Conservation (phyloP, 139 green algal species). For the Coelastrella sp. region DNA sequence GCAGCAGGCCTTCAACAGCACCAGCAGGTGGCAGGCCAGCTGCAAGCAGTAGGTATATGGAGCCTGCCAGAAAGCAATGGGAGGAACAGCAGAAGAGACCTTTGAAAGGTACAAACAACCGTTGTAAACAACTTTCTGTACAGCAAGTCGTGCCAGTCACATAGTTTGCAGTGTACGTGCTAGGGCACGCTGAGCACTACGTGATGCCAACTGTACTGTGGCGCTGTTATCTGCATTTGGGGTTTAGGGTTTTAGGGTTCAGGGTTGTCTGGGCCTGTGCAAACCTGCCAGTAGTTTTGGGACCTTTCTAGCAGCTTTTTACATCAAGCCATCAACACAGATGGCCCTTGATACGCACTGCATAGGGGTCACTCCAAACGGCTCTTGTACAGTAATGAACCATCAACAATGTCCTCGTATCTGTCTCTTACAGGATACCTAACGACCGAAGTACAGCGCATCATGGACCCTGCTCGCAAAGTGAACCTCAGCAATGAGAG, state of each 20-base stretch:
- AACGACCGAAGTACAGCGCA: neutral
- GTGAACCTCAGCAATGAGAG: neutral
- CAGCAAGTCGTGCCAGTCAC: neutral
- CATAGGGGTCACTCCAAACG: no score
- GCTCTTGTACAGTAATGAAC: no score
- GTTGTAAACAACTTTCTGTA: neutral
- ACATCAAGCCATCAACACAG: no score
- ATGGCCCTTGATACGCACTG: no score
- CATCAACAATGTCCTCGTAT: neutral
- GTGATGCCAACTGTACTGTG: no score
- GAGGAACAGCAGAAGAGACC: neutral
- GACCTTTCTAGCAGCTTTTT: no score
- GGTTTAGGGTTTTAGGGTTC: no score
- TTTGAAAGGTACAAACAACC: neutral
- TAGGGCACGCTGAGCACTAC: no score
- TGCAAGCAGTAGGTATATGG: neutral
- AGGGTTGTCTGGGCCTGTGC: no score
- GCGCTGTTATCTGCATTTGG: no score
- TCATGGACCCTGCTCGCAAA: neutral
- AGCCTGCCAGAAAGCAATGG: neutral
- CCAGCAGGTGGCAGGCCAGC: neutral
- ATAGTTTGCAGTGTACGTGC: no score
- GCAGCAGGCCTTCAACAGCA: neutral
- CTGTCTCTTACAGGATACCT: neutral
- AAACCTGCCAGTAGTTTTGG: no score